Conservation (phyloP, 2,329 filamentous ascomycete genomes). For the Aureobasidium melanogenum region DNA sequence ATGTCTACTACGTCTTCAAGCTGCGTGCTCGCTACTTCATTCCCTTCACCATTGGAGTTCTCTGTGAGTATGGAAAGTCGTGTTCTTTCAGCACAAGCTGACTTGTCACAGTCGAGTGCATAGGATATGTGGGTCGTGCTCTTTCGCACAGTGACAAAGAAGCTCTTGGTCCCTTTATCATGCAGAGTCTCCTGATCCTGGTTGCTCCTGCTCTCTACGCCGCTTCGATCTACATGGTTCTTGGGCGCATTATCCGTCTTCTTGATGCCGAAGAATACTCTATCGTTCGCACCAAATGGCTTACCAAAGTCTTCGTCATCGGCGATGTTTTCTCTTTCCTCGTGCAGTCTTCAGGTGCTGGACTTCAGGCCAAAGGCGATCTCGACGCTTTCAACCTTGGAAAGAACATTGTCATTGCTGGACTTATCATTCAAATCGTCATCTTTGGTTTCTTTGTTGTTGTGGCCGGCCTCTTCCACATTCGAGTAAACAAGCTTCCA, state of each 20-base stretch:
- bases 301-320: constrained; percentile 41
- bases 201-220: constrained; percentile 42
- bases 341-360: constrained; percentile 37
- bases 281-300: constrained; percentile 34
- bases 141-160: constrained; percentile 26
- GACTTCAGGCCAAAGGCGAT: constrained; percentile 26
- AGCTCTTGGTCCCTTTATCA: constrained; percentile 31
- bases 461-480: constrained; percentile 22
- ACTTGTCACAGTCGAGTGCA: constrained; percentile 31
- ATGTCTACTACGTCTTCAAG: constrained; percentile 4
- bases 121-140: constrained; percentile 45
- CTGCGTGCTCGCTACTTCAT: constrained; percentile 32
- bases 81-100: not conserved
- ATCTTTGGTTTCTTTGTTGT: constrained; percentile 44
- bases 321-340: constrained; percentile 42
- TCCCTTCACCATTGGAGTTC: constrained; percentile 37
- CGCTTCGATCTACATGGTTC: constrained; percentile 42
- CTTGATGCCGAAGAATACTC: constrained; percentile 34
- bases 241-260: constrained; percentile 37
- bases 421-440: constrained; percentile 41
- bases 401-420: constrained; percentile 38
- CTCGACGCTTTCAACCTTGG: constrained; percentile 27
- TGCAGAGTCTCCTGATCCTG: constrained; percentile 38
- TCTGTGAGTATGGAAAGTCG: constrained; percentile 32
- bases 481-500: constrained; percentile 18